Conservation (phyloP, 495 filamentous ascomycete genomes). For the Talaromyces liani region DNA sequence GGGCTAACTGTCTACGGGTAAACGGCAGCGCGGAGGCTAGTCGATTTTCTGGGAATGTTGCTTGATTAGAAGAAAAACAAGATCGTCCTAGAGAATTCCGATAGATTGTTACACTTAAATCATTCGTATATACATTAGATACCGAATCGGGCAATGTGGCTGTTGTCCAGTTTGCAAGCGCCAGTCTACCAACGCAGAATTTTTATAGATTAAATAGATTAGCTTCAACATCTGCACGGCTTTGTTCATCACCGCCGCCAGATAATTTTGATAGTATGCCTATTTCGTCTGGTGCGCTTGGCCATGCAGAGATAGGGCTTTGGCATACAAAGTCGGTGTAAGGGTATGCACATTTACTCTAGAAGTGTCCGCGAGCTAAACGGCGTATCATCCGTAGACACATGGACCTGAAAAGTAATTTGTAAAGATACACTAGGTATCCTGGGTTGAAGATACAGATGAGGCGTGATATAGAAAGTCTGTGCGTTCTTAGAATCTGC, state of each 20-base stretch:
- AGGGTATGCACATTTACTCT: background rate
- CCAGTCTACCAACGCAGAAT: background rate
- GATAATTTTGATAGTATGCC: background rate
- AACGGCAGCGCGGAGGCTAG: background rate
- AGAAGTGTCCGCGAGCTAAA: background rate
- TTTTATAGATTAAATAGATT: background rate
- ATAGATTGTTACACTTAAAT: background rate
- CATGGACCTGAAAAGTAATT: background rate
- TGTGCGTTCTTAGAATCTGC: background rate
- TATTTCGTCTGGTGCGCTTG: slow-evolving; percentile 1
- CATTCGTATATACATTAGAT: background rate
- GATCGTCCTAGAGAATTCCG: background rate
- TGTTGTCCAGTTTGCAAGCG: background rate
- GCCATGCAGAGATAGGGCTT: background rate
- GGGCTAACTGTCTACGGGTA: background rate
- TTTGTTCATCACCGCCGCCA: background rate
- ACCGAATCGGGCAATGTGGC: background rate
- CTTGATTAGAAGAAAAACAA: background rate
- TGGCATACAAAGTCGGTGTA: slow-evolving; percentile 4
- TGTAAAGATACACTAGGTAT: background rate
- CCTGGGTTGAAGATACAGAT: background rate
- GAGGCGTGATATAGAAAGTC: background rate
- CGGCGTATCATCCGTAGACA: background rate
- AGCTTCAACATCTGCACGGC: background rate
- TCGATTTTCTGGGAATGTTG: background rate